Percentiles rank a stretch among this genome's conserved stretches.
phyloP scores from a whole-genome alignment of 1,284 basidiomycete genomes.

The Ustilago tritici region DNA sequence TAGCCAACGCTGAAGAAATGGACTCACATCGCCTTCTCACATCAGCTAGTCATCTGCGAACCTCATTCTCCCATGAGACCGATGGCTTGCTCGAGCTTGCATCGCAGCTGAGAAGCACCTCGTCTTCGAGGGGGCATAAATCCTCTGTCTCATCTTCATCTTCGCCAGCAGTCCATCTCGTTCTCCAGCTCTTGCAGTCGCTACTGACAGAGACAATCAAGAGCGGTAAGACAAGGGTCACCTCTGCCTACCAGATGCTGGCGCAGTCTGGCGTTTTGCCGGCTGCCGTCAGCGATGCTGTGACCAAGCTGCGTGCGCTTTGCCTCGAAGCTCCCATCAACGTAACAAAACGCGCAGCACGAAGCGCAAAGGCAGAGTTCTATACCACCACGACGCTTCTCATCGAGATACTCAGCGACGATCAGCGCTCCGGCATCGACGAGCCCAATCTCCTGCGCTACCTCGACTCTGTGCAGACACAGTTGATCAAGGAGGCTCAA shows the following conservation, averaged over 20 bases:
- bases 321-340: conserved; percentile 45
- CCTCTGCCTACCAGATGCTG: conserved; percentile 27
- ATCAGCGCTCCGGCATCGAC: conserved; percentile 47
- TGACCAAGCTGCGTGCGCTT: conserved; percentile 37
- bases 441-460: conserved; percentile 56
- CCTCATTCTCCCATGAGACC: conserved; percentile 38
- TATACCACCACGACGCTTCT: conserved; percentile 37
- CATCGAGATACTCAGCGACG: conserved; percentile 47
- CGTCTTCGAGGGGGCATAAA: conserved; percentile 11
- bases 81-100: conserved; percentile 48
- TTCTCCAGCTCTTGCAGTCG: conserved; percentile 40
- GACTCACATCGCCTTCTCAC: conserved; percentile 41
- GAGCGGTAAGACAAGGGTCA: conserved; percentile 8
- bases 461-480: conserved; percentile 36
- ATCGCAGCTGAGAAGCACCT: conserved; percentile 23
- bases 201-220: conserved; percentile 17
- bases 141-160: conserved; percentile 17
- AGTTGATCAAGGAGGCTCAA: conserved; percentile 44
- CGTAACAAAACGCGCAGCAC: background rate
- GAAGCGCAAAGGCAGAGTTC: conserved; percentile 37
- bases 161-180: conserved; percentile 16
- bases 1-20: conserved; percentile 44
- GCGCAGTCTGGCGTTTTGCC: conserved; percentile 47
- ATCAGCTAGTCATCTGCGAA: conserved; percentile 39
- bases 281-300: conserved; percentile 31